Percentiles rank a stretch among this genome's conserved stretches.
Evolutionary conservation across 352 stramenopile species (phyloP).

Genomic region (Chrysophaeum taylorii): DNA sequence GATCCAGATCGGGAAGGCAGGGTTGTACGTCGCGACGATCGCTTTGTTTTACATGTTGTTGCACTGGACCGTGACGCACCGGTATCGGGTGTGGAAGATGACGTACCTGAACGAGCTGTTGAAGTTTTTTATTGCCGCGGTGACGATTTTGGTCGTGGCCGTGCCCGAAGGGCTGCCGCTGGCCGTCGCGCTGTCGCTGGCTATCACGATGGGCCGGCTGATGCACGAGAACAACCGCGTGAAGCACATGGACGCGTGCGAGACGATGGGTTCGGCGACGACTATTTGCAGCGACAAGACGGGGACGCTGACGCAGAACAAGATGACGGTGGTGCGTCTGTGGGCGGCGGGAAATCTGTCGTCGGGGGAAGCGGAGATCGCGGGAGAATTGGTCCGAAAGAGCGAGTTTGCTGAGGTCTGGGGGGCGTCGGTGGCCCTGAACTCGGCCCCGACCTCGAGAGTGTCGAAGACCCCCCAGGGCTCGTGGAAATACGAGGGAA

Average conservation of each 20-base stretch:
- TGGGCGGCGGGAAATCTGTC: conserved; percentile 50
- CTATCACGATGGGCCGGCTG: conserved; percentile 64
- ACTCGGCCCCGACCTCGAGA: not conserved
- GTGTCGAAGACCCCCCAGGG: conserved; percentile 13
- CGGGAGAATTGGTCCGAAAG: conserved; percentile 9
- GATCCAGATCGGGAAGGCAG: conserved; percentile 49
- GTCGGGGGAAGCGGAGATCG: not conserved
- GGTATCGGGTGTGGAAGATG: conserved; percentile 23
- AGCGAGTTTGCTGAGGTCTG: too few relatives aligned
- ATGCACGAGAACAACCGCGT: conserved; percentile 73
- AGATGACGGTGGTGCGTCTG: conserved; percentile 90
- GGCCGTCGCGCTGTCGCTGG: conserved; percentile 83
- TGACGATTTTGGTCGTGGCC: conserved; percentile 84
- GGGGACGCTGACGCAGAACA: conserved; percentile 88
- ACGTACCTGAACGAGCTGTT: conserved; percentile 56
- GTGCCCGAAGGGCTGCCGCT: conserved; percentile 84
- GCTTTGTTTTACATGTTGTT: conserved; percentile 46
- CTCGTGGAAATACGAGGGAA: conserved; percentile 41
- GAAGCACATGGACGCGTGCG: conserved; percentile 65
- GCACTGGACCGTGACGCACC: conserved; percentile 12
- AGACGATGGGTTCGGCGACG: conserved; percentile 83
- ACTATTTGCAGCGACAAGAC: conserved; percentile 97
- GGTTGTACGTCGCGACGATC: conserved; percentile 35
- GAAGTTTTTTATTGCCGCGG: conserved; percentile 81
- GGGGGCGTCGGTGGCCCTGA: conserved; percentile 19